Conservation (phyloP, 805 yeast genomes). For the Myxozyma nipponensis region DNA sequence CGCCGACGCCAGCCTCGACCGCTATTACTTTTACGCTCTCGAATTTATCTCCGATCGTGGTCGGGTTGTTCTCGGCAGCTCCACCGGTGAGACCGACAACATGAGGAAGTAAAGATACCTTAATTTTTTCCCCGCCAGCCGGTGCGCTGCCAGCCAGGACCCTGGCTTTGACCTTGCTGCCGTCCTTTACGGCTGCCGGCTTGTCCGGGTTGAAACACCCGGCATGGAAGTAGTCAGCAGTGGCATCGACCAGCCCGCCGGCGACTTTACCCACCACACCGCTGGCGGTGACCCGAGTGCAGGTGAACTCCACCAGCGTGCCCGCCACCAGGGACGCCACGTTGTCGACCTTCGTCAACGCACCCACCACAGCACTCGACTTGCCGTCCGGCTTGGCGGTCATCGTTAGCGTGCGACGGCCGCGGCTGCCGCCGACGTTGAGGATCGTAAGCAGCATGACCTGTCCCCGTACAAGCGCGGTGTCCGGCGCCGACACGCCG, state of each 20-base stretch:
- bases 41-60: slow-evolving; percentile 69
- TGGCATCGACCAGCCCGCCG: slow-evolving; percentile 58
- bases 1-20: slow-evolving; percentile 43
- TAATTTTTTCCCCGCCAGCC: slow-evolving; percentile 46
- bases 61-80: slow-evolving; percentile 44
- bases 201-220: slow-evolving; percentile 40
- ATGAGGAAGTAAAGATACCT: slow-evolving; percentile 61
- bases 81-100: slow-evolving; percentile 35
- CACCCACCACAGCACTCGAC: slow-evolving; percentile 47
- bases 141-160: slow-evolving; percentile 21
- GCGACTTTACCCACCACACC: slow-evolving; percentile 73
- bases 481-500: slow-evolving; percentile 37
- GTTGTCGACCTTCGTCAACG: slow-evolving; percentile 43
- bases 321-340: slow-evolving; percentile 82
- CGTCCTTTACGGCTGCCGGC: slow-evolving; percentile 54
- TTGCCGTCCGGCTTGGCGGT: slow-evolving; percentile 48
- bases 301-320: slow-evolving; percentile 65
- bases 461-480: slow-evolving; percentile 52
- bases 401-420: slow-evolving; percentile 57
- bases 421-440: slow-evolving; percentile 43
- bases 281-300: slow-evolving; percentile 52
- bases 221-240: slow-evolving; percentile 64
- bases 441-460: slow-evolving; percentile 61
- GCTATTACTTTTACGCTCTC: slow-evolving; percentile 56
- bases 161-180: slow-evolving; percentile 42